Conservation (phyloP, 2,329 filamentous ascomycete species). For the Tolypocladium cylindrosporum region DNA sequence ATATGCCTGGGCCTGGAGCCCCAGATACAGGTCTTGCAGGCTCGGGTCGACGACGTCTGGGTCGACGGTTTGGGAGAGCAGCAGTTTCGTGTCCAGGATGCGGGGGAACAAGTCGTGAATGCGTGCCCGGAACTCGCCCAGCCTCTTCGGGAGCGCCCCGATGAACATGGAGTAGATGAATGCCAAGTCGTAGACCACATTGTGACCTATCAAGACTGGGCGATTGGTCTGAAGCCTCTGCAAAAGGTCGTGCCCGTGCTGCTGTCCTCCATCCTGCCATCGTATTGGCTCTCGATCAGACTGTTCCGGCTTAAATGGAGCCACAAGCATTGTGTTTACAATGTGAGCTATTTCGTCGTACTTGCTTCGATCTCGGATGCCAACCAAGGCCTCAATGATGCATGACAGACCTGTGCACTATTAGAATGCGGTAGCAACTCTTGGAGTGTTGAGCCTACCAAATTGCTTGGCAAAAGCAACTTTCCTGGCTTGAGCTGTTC, state of each 20-base stretch:
- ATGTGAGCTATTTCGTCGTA: neutral
- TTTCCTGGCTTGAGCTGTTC: neutral
- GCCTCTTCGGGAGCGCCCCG: conserved; percentile 40
- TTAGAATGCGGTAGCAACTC: neutral
- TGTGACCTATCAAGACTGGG: conserved; percentile 47
- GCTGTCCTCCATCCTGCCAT: neutral
- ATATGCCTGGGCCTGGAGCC: neutral
- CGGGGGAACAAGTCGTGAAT: conserved; percentile 37
- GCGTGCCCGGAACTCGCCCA: conserved; percentile 39
- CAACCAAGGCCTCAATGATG: neutral
- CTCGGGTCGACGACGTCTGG: conserved; percentile 11
- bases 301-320: neutral
- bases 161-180: conserved; percentile 56
- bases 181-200: conserved; percentile 53
- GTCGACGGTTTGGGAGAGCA: neutral
- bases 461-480: neutral
- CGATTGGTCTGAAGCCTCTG: neutral
- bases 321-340: neutral
- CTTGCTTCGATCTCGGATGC: neutral
- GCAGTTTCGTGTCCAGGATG: conserved; percentile 40
- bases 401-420: neutral
- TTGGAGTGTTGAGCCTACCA: neutral
- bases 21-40: conserved; percentile 9
- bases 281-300: neutral
- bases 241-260: no score